Evolutionary conservation across 108 stramenopile genomes (phyloP), one percentile per base, ranked within the genome.

Genomic region (Tribonema minus): DNA sequence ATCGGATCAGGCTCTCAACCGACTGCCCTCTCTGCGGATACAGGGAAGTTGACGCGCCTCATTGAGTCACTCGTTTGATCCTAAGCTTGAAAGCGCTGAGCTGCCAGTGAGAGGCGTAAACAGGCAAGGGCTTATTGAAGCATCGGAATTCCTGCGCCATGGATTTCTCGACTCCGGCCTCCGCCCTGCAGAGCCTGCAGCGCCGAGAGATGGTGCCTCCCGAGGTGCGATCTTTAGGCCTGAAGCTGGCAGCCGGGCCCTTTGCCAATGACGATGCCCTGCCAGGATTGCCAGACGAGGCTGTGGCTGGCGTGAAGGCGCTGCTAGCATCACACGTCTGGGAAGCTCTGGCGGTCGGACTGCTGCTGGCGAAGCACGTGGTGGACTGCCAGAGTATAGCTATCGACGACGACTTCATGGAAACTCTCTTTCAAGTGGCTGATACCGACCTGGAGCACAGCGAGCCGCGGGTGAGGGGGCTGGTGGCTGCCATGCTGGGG

Each of bases 391-490:
- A 59, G 3, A 64, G 59, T 6, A 39, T 27, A 4, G 32, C 58
- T 38, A 36, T 79, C 37, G 38, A 54, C 32, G 32, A 63, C 27
- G 37, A 46, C 5, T 79, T 79, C 30, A 38, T 79, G 15, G 33
- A 37, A 31, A 66, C 68, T 9, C 60, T 79, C 15, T 59, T 79
- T 29, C 64, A 41, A 3, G 28, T 40, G 34, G 69, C 68, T 23
- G 70, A 80, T 59, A 61, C 59, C 29, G 59, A 84, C 9, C 82
- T 84, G 4, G 82, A 84, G 70, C 80, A 84, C 70, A 32, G 61
- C 31, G 84, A 84, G 60, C 82, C 84, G 20, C 64, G 84, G 3
- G 84, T 84, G n/a, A 76, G 84, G 38, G 70, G 76, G 26, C 62
- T 72, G 12, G 84, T 84, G 62, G 84, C 82, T 0, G 37, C 75